A percentile compares a stretch with the other conserved stretches of the same genome.
Evolutionary conservation across 2,329 filamentous ascomycete genomes (phyloP).

Genomic region (Claviceps capensis): DNA sequence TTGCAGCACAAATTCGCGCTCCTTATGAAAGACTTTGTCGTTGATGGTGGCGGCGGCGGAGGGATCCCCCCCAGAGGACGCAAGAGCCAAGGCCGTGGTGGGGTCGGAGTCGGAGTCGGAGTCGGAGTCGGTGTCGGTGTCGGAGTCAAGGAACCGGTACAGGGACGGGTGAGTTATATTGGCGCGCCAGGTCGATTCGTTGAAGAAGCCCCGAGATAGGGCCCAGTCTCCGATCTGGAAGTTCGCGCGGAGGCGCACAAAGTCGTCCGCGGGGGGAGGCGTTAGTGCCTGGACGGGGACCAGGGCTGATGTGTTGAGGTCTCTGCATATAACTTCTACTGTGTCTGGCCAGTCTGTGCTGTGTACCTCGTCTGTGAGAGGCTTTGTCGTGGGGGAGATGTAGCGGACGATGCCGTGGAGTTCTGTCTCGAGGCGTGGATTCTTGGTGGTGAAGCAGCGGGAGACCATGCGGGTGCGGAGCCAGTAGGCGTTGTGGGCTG

Average conservation of each 20-base stretch:
- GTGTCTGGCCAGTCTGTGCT: slow-evolving; percentile 37
- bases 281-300: slow-evolving; percentile 23
- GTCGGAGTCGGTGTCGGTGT: not conserved
- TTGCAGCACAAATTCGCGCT: slow-evolving; percentile 31
- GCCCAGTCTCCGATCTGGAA: slow-evolving; percentile 42
- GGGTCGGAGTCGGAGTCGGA: not conserved
- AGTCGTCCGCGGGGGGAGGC: slow-evolving; percentile 23
- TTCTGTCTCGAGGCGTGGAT: slow-evolving; percentile 17
- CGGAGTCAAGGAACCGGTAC: slow-evolving; percentile 20
- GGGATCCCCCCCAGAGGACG: not conserved
- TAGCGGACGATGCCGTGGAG: slow-evolving; percentile 20
- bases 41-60: slow-evolving; percentile 14
- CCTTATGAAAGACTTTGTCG: slow-evolving; percentile 14
- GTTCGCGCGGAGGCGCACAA: slow-evolving; percentile 34
- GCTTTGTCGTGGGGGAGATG: not conserved
- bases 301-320: slow-evolving; percentile 36
- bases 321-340: slow-evolving; percentile 34
- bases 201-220: slow-evolving; percentile 40
- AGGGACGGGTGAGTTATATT: slow-evolving; percentile 23
- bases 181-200: slow-evolving; percentile 33
- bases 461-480: slow-evolving; percentile 40
- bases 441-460: slow-evolving; percentile 23
- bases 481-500: slow-evolving; percentile 42
- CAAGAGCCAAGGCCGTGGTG: too few relatives aligned
- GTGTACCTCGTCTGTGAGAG: slow-evolving; percentile 10